Percentiles rank a stretch among this genome's conserved stretches.
These are phyloP conservation scores for Ambrosiella xylebori DNA, from an alignment of 2,329 filamentous ascomycete genomes.

Conservation along the genomic window DNA sequence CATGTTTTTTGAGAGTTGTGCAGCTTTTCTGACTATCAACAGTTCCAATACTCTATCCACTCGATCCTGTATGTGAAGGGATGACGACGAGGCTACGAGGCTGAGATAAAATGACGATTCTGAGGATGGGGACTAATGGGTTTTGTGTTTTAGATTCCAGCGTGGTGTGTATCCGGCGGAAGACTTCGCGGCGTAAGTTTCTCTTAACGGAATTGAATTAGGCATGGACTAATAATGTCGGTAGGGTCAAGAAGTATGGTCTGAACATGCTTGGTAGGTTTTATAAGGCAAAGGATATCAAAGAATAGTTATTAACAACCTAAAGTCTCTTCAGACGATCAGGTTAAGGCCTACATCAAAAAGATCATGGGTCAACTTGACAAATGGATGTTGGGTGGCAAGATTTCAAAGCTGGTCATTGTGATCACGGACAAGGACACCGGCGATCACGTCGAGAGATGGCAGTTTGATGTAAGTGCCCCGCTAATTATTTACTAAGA, in stretches of 20 bases:
- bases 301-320: slow-evolving; percentile 1
- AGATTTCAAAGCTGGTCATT: slow-evolving; percentile 92
- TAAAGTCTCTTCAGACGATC: slow-evolving; percentile 79
- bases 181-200: slow-evolving; percentile 72
- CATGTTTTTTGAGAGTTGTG: slow-evolving; percentile 26
- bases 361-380: slow-evolving; percentile 97
- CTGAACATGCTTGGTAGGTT: slow-evolving; percentile 75
- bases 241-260: slow-evolving; percentile 88
- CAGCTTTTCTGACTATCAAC: neutral
- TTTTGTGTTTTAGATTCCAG: slow-evolving; percentile 49
- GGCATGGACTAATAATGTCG: neutral
- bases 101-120: neutral
- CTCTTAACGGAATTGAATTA: neutral
- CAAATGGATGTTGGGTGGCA: slow-evolving; percentile 93
- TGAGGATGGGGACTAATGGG: neutral
- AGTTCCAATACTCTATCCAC: slow-evolving; percentile 97
- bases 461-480: slow-evolving; percentile 76
- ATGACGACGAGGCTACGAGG: neutral
- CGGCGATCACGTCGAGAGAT: slow-evolving; percentile 86
- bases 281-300: slow-evolving; percentile 7
- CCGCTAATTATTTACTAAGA: slow-evolving; percentile 7
- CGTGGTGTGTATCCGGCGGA: slow-evolving; percentile 76
- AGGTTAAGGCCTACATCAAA: slow-evolving; percentile 98
- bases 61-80: slow-evolving; percentile 58
- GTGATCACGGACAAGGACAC: slow-evolving; percentile 96